A percentile compares a stretch with the other conserved stretches of the same genome.
Evolutionary conservation across 192 early-diverging fungal species (phyloP).

Genomic region (Coemansia sp.): DNA sequence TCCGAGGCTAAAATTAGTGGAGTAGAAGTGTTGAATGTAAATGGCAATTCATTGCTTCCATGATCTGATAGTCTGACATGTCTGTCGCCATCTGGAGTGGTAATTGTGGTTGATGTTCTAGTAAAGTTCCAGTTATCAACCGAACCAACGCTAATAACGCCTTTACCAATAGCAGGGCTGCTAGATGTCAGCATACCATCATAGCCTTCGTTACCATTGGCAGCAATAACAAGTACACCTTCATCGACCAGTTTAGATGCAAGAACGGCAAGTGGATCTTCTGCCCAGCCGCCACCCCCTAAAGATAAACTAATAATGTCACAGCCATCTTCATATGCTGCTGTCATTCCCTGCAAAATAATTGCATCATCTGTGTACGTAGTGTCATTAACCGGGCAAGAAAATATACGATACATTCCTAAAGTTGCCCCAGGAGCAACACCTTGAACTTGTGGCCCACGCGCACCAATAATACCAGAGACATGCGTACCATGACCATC

Average conservation of each 20-base stretch:
- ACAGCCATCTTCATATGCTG: slow-evolving; percentile 39
- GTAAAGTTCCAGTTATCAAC: slow-evolving; percentile 17
- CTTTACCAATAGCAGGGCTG: slow-evolving; percentile 52
- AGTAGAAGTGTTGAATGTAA: neutral
- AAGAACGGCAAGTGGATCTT: slow-evolving; percentile 52
- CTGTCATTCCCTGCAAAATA: slow-evolving; percentile 62
- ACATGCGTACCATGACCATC: slow-evolving; percentile 72
- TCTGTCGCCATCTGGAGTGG: neutral
- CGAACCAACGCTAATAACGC: slow-evolving; percentile 63
- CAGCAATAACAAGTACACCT: slow-evolving; percentile 63
- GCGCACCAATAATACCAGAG: slow-evolving; percentile 59
- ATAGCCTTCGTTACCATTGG: slow-evolving; percentile 76
- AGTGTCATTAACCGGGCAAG: slow-evolving; percentile 41
- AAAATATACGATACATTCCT: slow-evolving; percentile 67
- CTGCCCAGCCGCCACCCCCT: slow-evolving; percentile 56
- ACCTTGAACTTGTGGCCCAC: slow-evolving; percentile 52
- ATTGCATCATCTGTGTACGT: slow-evolving; percentile 47
- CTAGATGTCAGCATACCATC: slow-evolving; percentile 58
- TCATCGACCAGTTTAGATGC: slow-evolving; percentile 45
- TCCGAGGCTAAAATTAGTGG: neutral
- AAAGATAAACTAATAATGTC: slow-evolving; percentile 70
- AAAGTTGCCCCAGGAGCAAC: slow-evolving; percentile 67
- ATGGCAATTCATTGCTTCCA: neutral
- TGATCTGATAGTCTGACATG: neutral
- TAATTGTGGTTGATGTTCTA: neutral